These are phyloP conservation scores for Sonneratia caseolaris DNA, from an alignment of 345 rosid species.

Conservation along the genomic window DNA sequence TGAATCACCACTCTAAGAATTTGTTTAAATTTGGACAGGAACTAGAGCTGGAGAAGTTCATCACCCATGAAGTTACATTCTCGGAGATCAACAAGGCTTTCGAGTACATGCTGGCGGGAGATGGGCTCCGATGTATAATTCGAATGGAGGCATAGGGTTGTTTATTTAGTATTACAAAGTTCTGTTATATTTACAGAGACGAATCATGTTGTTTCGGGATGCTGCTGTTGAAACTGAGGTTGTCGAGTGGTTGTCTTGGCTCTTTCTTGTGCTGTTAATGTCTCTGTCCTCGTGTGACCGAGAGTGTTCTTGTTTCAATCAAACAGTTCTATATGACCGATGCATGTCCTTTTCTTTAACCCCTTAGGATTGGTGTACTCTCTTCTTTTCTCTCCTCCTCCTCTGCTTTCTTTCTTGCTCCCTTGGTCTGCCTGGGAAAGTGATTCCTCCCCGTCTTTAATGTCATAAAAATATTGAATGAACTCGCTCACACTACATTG, in stretches of 20 bases:
- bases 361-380: too few relatives aligned
- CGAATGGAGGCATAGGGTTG: slow-evolving; percentile 15
- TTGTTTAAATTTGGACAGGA: slow-evolving; percentile 15
- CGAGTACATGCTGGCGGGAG: slow-evolving; percentile 30
- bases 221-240: neutral
- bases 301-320: neutral
- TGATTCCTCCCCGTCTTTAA: too few relatives aligned
- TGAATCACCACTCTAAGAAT: neutral
- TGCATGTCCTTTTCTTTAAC: too few relatives aligned
- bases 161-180: neutral
- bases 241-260: neutral
- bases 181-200: neutral
- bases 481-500: too few relatives aligned
- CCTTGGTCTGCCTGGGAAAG: too few relatives aligned
- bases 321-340: too few relatives aligned
- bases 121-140: slow-evolving; percentile 25
- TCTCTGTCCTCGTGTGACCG: neutral
- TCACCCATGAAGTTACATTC: slow-evolving; percentile 31
- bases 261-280: neutral
- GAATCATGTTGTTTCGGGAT: neutral
- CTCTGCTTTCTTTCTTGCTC: too few relatives aligned
- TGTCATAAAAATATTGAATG: too few relatives aligned
- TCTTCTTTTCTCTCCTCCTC: too few relatives aligned
- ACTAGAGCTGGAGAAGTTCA: slow-evolving; percentile 36
- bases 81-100: slow-evolving; percentile 38